A percentile compares a stretch with the other conserved stretches of the same genome.
Evolutionary conservation across 345 rosid genomes (phyloP).

Genomic region (Camelina hispida): DNA sequence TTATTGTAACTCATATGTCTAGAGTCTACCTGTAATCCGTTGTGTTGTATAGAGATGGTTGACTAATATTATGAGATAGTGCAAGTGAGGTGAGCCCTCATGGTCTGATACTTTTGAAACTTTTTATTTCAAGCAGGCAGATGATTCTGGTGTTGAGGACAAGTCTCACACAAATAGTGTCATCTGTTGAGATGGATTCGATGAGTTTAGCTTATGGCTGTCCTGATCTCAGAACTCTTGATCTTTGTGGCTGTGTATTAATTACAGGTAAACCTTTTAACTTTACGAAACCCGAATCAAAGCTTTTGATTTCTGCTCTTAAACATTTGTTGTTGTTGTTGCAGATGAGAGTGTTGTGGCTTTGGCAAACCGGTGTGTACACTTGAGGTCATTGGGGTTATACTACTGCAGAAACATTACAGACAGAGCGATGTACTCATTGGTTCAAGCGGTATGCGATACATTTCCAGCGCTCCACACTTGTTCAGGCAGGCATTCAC

Average conservation of each 20-base stretch:
- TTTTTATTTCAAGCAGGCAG: conserved; percentile 42
- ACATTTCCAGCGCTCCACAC: conserved; percentile 94
- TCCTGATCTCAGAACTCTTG: conserved; percentile 77
- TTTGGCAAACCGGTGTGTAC: conserved; percentile 75
- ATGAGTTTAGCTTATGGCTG: conserved; percentile 87
- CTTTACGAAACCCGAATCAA: background rate
- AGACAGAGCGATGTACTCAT: conserved; percentile 82
- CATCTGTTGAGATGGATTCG: too few relatives aligned
- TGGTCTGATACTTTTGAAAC: conserved; percentile 6
- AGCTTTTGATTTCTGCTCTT: background rate
- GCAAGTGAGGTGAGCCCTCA: background rate
- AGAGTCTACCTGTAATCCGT: too few relatives aligned
- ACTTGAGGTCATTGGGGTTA: conserved; percentile 73
- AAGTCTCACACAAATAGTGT: conserved; percentile 35
- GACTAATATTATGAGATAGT: conserved; percentile 10
- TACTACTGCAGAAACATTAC: conserved; percentile 93
- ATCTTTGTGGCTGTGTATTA: conserved; percentile 76
- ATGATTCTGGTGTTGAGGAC: conserved; percentile 51
- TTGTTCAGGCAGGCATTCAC: conserved; percentile 90
- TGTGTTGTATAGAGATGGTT: conserved; percentile 17
- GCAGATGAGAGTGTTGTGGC: conserved; percentile 89
- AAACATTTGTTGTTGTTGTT: background rate
- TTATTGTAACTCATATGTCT: background rate
- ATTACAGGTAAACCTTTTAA: conserved; percentile 69
- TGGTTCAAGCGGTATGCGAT: conserved; percentile 91